Evolutionary conservation across 2,329 filamentous ascomycete species (phyloP), one percentile per base, ranked within the genome.

Genomic region (Diaporthe sp.): DNA sequence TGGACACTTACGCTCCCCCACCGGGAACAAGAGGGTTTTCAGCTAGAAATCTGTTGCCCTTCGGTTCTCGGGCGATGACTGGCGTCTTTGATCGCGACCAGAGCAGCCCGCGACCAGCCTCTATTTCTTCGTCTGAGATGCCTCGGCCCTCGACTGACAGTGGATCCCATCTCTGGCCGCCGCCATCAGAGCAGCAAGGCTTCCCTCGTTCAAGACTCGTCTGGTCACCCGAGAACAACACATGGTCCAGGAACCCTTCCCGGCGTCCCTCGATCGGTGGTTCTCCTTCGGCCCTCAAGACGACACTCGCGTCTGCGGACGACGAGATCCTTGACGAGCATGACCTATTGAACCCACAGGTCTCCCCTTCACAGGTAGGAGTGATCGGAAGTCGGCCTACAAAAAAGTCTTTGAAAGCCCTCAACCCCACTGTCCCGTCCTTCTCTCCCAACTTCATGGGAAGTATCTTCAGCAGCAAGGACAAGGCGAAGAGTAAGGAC

Each of bases 361-460:
- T 86, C 5, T 88, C 88, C 17, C 88, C 90, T 8, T 90, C 89
- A 72, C 88, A 92, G 60, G 89, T 93, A 3, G 91, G 92, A 31
- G 89, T 93, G 0, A 98, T 98, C 78, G 96, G 96, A 34, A 97
- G 95, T 62, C 92, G 93, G 4, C 95, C 94, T 2, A 85, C 86
- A 53, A 87, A 83, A 83, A 89, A 80, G 86, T 87, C 62, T 87
- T 88, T 80, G 86, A 92, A 81, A 83, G 92, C 83, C 85, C 88
- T 98, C 39, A 98, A 99, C 80, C 97, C 97, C 10, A 91, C 94
- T 9, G 97, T 96, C 0, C 96, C 96, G 12, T 94, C 94, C 0
- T 73, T 70, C 46, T 70, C 65, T 22, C 65, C 65, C 10, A 68
- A 68, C 15, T 98, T 98, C 82, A 96, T 94, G 84, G 92, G 90